phyloP scores from a whole-genome alignment of 106 monocot genomes.

The Vanilla planifolia region DNA sequence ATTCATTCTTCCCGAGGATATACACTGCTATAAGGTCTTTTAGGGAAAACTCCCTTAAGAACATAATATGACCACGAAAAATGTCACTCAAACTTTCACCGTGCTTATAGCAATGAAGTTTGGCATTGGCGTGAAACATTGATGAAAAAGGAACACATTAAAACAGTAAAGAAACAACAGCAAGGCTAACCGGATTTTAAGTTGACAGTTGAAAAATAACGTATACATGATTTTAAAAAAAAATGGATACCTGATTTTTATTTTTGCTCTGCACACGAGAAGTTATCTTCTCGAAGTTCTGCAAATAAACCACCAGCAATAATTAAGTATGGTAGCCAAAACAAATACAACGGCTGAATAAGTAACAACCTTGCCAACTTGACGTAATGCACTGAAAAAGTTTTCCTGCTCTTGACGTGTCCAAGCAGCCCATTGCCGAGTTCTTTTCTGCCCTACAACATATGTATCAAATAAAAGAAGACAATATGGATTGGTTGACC shows the following conservation, averaged over 20 bases:
- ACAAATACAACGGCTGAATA: not conserved
- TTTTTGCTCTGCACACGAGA: conserved; percentile 94
- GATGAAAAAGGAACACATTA: too few relatives aligned
- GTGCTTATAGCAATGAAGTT: too few relatives aligned
- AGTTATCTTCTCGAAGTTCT: conserved; percentile 99
- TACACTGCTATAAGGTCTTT: too few relatives aligned
- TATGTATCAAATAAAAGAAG: conserved; percentile 5
- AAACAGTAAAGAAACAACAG: too few relatives aligned
- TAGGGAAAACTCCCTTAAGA: too few relatives aligned
- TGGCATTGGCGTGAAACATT: too few relatives aligned
- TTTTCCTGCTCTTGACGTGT: conserved; percentile 97
- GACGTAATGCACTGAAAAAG: conserved; percentile 94
- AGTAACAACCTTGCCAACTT: conserved; percentile 85
- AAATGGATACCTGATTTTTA: conserved; percentile 64
- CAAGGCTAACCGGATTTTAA: too few relatives aligned
- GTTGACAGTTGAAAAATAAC: too few relatives aligned
- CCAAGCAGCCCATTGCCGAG: conserved; percentile 98
- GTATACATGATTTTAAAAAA: too few relatives aligned
- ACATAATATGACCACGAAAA: too few relatives aligned
- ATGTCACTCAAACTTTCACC: too few relatives aligned
- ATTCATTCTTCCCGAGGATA: too few relatives aligned
- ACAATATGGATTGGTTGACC: not conserved
- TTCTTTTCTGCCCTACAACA: conserved; percentile 50
- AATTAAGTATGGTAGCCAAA: not conserved
- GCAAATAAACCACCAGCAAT: conserved; percentile 15